Evolutionary conservation across 2,329 filamentous ascomycete genomes (phyloP), one percentile per base, ranked within the genome.

Genomic region (Cytospora mali): DNA sequence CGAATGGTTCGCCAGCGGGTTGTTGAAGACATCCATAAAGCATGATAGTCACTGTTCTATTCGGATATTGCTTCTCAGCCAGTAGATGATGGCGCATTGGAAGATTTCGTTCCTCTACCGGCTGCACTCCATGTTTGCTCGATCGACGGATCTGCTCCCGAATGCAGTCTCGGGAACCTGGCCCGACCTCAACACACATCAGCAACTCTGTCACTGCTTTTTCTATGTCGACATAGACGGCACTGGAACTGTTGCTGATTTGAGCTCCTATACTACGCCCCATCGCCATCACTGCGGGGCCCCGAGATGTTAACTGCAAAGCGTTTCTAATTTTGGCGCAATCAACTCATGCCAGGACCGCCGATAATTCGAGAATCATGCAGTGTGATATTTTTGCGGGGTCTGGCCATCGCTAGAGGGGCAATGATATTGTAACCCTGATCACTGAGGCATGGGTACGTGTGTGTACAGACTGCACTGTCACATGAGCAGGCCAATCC

Each of bases 361-460:
- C n/a, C n/a, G n/a, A n/a, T n/a, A n/a, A n/a, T n/a, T n/a, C n/a
- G n/a, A n/a, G n/a, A n/a, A n/a, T n/a, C n/a, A n/a, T n/a, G n/a
- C n/a, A n/a, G n/a, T n/a, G n/a, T n/a, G n/a, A n/a, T n/a, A n/a
- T n/a, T n/a, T n/a, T n/a, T n/a, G n/a, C n/a, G n/a, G n/a, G n/a
- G n/a, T n/a, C n/a, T n/a, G n/a, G n/a, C n/a, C n/a, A n/a, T n/a
- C n/a, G n/a, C n/a, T n/a, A n/a, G n/a, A 61, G 71, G 78, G 27
- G 75, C 75, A 35, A 66, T 79, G 58, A 77, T 76, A 21, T 7
- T 33, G 31, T 33, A 7, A 6, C 10, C 31, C 31, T 13, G 31
- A 13, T 3, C 3, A 13, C 10, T n/a, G 35, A 42, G 35, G 35
- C 18, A 42, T 42, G 6, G 35, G 16, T n/a, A 10, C 18, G 2